Conservation (phyloP, 169 alveolate species). For the Plasmodium adleri region DNA sequence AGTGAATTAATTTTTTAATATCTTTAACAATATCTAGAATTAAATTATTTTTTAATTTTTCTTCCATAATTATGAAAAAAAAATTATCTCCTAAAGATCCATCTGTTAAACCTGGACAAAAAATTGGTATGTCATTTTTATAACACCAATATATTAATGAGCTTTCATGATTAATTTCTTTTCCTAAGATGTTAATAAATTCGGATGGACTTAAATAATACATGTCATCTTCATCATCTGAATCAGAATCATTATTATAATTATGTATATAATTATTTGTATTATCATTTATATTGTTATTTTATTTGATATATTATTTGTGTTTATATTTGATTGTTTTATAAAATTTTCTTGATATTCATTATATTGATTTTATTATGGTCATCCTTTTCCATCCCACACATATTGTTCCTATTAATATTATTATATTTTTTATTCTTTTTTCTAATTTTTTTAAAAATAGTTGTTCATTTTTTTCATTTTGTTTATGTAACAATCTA, state of each 20-base stretch:
- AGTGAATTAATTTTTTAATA: constrained; percentile 94
- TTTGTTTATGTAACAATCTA: constrained; percentile 93
- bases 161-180: constrained; percentile 95
- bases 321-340: no score
- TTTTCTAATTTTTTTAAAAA: constrained; percentile 45
- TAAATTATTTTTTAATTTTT: constrained; percentile 84
- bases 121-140: constrained; percentile 98
- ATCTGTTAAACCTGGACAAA: constrained; percentile 99
- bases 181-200: constrained; percentile 95
- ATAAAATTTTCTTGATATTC: no score
- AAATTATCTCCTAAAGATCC: constrained; percentile 99
- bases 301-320: no score
- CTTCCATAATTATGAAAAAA: constrained; percentile 90
- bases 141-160: constrained; percentile 99
- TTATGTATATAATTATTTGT: no score
- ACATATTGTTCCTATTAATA: no score
- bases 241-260: background rate
- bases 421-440: background rate
- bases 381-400: no score
- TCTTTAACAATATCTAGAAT: constrained; percentile 96
- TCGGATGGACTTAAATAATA: constrained; percentile 90
- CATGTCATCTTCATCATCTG: constrained; percentile 83
- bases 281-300: no score
- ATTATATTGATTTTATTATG: no score
- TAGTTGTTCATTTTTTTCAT: constrained; percentile 78